Evolutionary conservation across 2,329 filamentous ascomycete genomes (phyloP).

Genomic region (Periconia digitata): DNA sequence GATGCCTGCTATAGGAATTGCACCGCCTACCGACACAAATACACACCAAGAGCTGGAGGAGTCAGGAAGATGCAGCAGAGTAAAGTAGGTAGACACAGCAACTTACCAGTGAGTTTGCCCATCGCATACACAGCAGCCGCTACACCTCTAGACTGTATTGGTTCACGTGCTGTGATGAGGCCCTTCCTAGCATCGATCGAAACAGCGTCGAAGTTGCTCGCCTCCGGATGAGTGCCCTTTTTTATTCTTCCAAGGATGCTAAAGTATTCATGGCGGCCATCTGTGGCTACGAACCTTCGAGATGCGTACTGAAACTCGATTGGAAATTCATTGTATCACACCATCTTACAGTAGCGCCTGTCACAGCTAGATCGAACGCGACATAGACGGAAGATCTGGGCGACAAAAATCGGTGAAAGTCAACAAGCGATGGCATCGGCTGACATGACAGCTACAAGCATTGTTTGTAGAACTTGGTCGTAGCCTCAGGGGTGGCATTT

Average conservation of each 20-base stretch:
- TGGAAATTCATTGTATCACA: not conserved
- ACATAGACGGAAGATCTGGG: not conserved
- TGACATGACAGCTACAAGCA: not conserved
- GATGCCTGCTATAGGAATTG: conserved; percentile 59
- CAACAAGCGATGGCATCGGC: not conserved
- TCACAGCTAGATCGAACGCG: not conserved
- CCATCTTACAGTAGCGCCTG: not conserved
- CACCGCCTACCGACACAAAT: conserved; percentile 52
- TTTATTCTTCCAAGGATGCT: not conserved
- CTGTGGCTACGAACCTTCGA: not conserved
- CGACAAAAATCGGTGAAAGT: not conserved
- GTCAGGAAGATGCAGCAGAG: no score
- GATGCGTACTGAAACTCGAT: not conserved
- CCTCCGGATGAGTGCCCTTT: not conserved
- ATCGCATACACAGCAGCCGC: no score
- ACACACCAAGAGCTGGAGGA: not conserved
- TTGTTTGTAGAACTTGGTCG: no score
- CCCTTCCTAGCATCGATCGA: not conserved
- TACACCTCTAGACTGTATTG: no score
- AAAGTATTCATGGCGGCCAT: not conserved
- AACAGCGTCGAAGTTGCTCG: not conserved
- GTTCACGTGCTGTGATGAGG: not conserved
- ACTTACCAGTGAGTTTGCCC: no score
- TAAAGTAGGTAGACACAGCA: no score
- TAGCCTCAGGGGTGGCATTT: no score